A percentile compares a stretch with the other conserved stretches of the same genome.
phyloP scores from a whole-genome alignment of 2,329 filamentous ascomycete genomes.

The Thyridium curvatum region DNA sequence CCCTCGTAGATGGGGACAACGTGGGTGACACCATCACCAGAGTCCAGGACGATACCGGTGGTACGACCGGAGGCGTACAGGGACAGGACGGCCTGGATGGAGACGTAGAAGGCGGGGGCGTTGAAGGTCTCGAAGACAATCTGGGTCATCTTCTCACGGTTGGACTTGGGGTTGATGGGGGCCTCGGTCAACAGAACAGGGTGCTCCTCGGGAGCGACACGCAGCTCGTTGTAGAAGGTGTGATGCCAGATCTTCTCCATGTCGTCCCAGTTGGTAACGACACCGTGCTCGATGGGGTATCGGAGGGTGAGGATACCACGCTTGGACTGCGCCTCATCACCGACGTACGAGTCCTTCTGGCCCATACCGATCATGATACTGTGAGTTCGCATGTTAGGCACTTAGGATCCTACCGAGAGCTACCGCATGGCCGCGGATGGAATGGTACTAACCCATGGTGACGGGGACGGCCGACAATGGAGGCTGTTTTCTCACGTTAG shows the following conservation, averaged over 20 bases:
- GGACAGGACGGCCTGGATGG: constrained; percentile 98
- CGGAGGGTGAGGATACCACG: constrained; percentile 99
- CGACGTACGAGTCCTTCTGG: constrained; percentile 99
- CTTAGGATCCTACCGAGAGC: background rate
- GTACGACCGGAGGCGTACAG: constrained; percentile 99
- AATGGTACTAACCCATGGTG: constrained; percentile 86
- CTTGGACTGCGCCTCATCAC: constrained; percentile 99
- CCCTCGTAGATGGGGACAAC: constrained; percentile 99
- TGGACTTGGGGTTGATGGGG: constrained; percentile 99
- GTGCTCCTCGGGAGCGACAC: constrained; percentile 99
- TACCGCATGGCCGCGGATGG: constrained; percentile 2
- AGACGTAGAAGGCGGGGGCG: constrained; percentile 99
- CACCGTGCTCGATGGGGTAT: constrained; percentile 99
- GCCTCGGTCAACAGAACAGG: constrained; percentile 98
- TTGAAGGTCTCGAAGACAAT: constrained; percentile 99
- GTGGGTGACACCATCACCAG: constrained; percentile 99
- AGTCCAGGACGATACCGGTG: constrained; percentile 99
- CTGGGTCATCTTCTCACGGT: constrained; percentile 99
- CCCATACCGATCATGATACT: constrained; percentile 99
- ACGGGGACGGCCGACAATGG: constrained; percentile 98
- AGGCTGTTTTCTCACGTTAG: constrained; percentile 52
- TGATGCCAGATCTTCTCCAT: constrained; percentile 99
- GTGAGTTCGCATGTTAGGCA: constrained; percentile 22
- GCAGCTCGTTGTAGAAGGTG: constrained; percentile 99
- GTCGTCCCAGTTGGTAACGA: constrained; percentile 99